These are phyloP conservation scores for Globisporangium viniferum DNA, from an alignment of 352 stramenopile genomes.

Conservation along the genomic window DNA sequence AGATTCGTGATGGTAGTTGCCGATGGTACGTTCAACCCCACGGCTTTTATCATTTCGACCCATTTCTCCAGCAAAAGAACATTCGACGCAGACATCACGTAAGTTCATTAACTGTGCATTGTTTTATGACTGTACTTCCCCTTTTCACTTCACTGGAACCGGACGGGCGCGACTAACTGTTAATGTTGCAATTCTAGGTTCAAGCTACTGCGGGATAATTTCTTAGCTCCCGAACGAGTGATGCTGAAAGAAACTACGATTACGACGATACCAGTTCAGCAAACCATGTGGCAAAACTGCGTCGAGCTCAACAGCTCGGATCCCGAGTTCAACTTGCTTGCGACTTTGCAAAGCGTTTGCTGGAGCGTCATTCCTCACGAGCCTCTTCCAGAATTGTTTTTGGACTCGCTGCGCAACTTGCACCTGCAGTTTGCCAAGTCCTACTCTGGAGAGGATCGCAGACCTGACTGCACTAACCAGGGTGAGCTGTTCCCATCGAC, in stretches of 20 bases:
- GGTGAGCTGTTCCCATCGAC: background rate
- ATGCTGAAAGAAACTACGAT: conserved; percentile 46
- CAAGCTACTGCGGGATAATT: conserved; percentile 50
- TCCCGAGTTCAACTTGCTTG: conserved; percentile 36
- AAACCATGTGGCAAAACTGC: conserved; percentile 29
- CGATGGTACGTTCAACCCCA: conserved; percentile 49
- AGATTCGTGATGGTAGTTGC: conserved; percentile 41
- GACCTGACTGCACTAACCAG: background rate
- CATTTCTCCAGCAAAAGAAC: conserved; percentile 37
- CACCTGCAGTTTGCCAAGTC: conserved; percentile 27
- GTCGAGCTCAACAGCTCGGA: conserved; percentile 42
- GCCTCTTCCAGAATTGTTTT: conserved; percentile 31
- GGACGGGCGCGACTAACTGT: background rate
- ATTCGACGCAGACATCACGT: conserved; percentile 44
- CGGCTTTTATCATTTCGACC: conserved; percentile 38
- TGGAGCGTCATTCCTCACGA: conserved; percentile 38
- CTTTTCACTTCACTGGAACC: background rate
- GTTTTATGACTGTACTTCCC: background rate
- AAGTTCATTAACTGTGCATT: conserved; percentile 2
- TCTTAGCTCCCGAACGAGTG: conserved; percentile 44
- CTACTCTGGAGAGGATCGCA: background rate
- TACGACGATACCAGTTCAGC: conserved; percentile 11
- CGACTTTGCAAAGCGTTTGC: conserved; percentile 24
- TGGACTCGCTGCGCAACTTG: conserved; percentile 35
- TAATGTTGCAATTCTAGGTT: conserved; percentile 28